Evolutionary conservation across 495 filamentous ascomycete genomes (phyloP), one percentile per base, ranked within the genome.

Genomic region (Articulospora tetracladia): DNA sequence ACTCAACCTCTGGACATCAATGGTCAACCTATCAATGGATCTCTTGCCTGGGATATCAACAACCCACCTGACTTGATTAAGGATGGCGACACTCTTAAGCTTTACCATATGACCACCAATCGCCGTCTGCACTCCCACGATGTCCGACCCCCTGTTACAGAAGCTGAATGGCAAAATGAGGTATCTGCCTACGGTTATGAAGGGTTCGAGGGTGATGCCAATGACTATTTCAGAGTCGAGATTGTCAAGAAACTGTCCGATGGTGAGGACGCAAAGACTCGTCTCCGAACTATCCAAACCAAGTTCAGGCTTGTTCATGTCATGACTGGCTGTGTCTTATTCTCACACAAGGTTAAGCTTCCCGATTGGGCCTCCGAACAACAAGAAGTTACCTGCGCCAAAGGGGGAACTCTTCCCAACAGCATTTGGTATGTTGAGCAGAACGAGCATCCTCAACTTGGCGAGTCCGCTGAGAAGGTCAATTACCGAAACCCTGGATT

Each of bases 131-230:
- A 98, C 73, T 98, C 95, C 10, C 94, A 98, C 72, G 93, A 98
- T 71, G 89, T 93, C 53, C 91, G 94, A n/a, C 86, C 94, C n/a
- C 94, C 94, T 13, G 86, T 98, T 61, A 96, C 90, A 22, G 94
- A 98, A 69, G 93, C 91, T 2, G 94, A 98, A 6, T 98, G 94
- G 94, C 94, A 98, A 69, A 96, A 93, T 66, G 94, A 98, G 73
- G 91, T 97, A 15, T 97, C 94, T 7, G 94, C 94, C 17, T 98
- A 98, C 72, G 94, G 94, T 26, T 97, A 96, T 64, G 92, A 96
- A 71, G 95, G 95, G 8, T 98, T 98, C 68, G 83, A 92, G 54
- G 94, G 94, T 55, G 94, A 98, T 73, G 94, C 94, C 52, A 98
- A 98, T 68, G 94, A 98, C 70, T 77, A 91, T 26, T 98, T 96